These are phyloP conservation scores for Talaromyces verruculosus DNA, from an alignment of 2,329 filamentous ascomycete species.

Conservation along the genomic window DNA sequence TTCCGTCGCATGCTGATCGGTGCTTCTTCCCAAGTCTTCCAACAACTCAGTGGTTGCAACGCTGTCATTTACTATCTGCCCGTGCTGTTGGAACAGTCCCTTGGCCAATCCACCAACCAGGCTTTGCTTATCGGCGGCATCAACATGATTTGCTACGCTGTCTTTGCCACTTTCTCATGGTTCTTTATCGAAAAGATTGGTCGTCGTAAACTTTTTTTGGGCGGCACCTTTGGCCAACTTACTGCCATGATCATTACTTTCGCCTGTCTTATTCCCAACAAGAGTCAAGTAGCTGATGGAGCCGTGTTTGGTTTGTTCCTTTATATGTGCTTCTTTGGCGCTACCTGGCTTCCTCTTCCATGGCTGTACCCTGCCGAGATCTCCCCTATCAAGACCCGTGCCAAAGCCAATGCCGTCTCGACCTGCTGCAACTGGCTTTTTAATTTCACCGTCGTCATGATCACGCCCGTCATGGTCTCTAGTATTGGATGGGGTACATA, in stretches of 20 bases:
- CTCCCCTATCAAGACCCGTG: constrained; percentile 56
- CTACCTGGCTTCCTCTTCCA: constrained; percentile 63
- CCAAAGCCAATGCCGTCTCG: constrained; percentile 57
- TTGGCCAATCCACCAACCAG: constrained; percentile 36
- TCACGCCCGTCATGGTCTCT: constrained; percentile 45
- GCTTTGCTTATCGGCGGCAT: constrained; percentile 48
- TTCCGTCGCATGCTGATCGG: constrained; percentile 30
- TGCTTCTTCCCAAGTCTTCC: constrained; percentile 33
- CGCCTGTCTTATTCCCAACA: constrained; percentile 38
- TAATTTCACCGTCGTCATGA: constrained; percentile 57
- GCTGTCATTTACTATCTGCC: constrained; percentile 44
- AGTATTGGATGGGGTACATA: constrained; percentile 46
- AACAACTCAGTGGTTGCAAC: constrained; percentile 48
- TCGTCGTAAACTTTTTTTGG: constrained; percentile 45
- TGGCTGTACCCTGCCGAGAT: constrained; percentile 57
- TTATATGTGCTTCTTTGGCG: constrained; percentile 68
- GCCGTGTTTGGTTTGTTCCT: constrained; percentile 63
- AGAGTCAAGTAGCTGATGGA: constrained; percentile 33
- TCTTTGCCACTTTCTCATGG: constrained; percentile 37
- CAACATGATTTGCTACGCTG: constrained; percentile 40
- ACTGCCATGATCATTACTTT: constrained; percentile 43
- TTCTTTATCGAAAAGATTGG: constrained; percentile 48
- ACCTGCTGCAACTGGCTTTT: constrained; percentile 58
- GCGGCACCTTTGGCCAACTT: constrained; percentile 42
- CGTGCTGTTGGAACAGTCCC: constrained; percentile 44